phyloP scores from a whole-genome alignment of 1,139 yeast genomes.

The Yamadazyma buinensis region DNA sequence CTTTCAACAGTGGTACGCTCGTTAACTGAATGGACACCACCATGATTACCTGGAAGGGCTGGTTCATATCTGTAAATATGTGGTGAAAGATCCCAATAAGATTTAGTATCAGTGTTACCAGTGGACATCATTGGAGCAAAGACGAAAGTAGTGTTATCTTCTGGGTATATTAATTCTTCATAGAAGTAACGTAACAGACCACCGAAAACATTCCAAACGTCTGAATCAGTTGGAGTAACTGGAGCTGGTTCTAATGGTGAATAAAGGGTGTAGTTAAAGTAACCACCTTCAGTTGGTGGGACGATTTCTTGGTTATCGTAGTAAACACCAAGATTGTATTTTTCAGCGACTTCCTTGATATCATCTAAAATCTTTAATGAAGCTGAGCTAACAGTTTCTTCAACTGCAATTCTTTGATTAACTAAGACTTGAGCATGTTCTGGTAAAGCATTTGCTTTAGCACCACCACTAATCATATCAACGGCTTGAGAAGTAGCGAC shows the following conservation, averaged over 20 bases:
- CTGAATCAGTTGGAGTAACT: slow-evolving; percentile 43
- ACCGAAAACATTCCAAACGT: slow-evolving; percentile 48
- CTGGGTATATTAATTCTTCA: slow-evolving; percentile 41
- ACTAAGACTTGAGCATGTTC: slow-evolving; percentile 55
- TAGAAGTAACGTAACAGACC: slow-evolving; percentile 56
- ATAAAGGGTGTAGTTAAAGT: slow-evolving; percentile 37
- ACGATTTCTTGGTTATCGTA: slow-evolving; percentile 29
- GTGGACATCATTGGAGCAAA: slow-evolving; percentile 33
- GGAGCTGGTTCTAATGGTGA: slow-evolving; percentile 59
- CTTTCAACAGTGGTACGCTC: slow-evolving; percentile 27
- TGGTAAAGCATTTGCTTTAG: slow-evolving; percentile 70
- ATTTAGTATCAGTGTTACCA: slow-evolving; percentile 39
- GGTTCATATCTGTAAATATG: slow-evolving; percentile 36
- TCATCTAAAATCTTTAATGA: slow-evolving; percentile 31
- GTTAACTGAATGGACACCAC: slow-evolving; percentile 31
- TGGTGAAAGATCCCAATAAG: slow-evolving; percentile 37
- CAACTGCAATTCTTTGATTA: slow-evolving; percentile 57
- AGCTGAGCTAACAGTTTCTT: slow-evolving; percentile 39
- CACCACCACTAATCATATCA: slow-evolving; percentile 66
- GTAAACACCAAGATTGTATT: slow-evolving; percentile 43
- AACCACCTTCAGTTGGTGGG: slow-evolving; percentile 35
- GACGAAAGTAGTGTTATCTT: slow-evolving; percentile 20
- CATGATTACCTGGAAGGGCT: slow-evolving; percentile 11
- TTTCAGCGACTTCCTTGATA: slow-evolving; percentile 37
- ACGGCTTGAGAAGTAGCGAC: slow-evolving; percentile 65